Conservation (phyloP, 805 yeast species). For the Brettanomyces anomalus region DNA sequence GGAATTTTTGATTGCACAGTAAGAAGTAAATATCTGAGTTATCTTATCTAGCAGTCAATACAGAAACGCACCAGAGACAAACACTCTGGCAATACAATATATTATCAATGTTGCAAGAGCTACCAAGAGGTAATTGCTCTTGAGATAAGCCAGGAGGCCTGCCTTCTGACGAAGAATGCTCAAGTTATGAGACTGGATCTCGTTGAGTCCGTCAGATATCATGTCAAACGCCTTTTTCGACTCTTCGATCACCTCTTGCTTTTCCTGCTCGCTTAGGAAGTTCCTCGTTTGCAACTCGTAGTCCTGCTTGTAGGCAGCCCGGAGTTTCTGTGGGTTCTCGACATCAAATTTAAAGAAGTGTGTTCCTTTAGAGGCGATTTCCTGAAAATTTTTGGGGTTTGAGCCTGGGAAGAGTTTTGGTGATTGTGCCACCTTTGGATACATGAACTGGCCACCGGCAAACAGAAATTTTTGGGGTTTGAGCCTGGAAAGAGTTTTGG, state of each 20-base stretch:
- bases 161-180: constrained; percentile 44
- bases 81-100: constrained; percentile 28
- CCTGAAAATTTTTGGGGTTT: constrained; percentile 55
- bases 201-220: constrained; percentile 51
- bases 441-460: constrained; percentile 76
- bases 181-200: constrained; percentile 60
- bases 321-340: constrained; percentile 55
- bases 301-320: constrained; percentile 61
- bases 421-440: constrained; percentile 56
- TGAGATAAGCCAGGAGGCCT: constrained; percentile 43
- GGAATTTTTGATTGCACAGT: constrained; percentile 32
- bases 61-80: constrained; percentile 10
- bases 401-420: constrained; percentile 70
- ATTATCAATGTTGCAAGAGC: constrained; percentile 25
- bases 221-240: constrained; percentile 56
- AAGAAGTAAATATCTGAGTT: not conserved
- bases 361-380: constrained; percentile 53
- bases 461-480: constrained; percentile 59
- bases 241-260: constrained; percentile 60
- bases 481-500: constrained; percentile 70
- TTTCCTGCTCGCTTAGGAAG: constrained; percentile 60
- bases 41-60: too few species aligned
- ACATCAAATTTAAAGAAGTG: constrained; percentile 61
- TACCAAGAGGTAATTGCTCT: constrained; percentile 39
- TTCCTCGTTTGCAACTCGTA: constrained; percentile 72